phyloP scores from a whole-genome alignment of 164 flowering plant species.

The Warburgia ugandensis region DNA sequence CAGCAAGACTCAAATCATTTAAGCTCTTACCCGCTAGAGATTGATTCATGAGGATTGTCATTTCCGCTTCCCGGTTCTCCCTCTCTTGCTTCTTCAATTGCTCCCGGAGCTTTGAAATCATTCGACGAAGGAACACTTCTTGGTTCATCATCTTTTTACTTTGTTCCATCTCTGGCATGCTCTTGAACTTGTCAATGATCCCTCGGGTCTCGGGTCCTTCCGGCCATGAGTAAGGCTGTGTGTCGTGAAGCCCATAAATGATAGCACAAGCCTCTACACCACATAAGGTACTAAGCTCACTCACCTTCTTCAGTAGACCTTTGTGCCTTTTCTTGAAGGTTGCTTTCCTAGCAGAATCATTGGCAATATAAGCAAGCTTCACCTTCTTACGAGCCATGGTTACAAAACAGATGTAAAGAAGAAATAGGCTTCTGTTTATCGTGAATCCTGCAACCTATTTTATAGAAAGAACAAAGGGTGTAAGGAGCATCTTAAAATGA shows the following conservation, averaged over 20 bases:
- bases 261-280: too few relatives aligned
- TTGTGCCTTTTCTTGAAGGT: slow-evolving; percentile 61
- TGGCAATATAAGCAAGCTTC: slow-evolving; percentile 46
- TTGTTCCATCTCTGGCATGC: slow-evolving; percentile 32
- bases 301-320: slow-evolving; percentile 59
- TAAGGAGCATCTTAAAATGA: too few relatives aligned
- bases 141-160: too few relatives aligned
- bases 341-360: slow-evolving; percentile 49
- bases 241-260: too few relatives aligned
- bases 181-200: slow-evolving; percentile 18
- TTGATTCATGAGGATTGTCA: slow-evolving; percentile 16
- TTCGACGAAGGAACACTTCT: too few relatives aligned
- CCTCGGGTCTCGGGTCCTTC: slow-evolving; percentile 12
- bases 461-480: too few relatives aligned
- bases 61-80: slow-evolving; percentile 27
- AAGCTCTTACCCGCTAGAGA: slow-evolving; percentile 10
- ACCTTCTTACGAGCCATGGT: slow-evolving; percentile 71
- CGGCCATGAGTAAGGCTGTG: slow-evolving; percentile 37
- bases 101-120: slow-evolving; percentile 21
- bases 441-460: too few relatives aligned
- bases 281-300: slow-evolving; percentile 56
- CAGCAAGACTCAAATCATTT: slow-evolving; percentile 6
- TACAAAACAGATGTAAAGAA: too few relatives aligned
- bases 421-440: too few relatives aligned
- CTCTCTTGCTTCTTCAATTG: slow-evolving; percentile 22